A percentile compares a stretch with the other conserved stretches of the same genome.
Conservation (phyloP, 495 filamentous ascomycete genomes). For the Pseudomonodictys pantanalensis region DNA sequence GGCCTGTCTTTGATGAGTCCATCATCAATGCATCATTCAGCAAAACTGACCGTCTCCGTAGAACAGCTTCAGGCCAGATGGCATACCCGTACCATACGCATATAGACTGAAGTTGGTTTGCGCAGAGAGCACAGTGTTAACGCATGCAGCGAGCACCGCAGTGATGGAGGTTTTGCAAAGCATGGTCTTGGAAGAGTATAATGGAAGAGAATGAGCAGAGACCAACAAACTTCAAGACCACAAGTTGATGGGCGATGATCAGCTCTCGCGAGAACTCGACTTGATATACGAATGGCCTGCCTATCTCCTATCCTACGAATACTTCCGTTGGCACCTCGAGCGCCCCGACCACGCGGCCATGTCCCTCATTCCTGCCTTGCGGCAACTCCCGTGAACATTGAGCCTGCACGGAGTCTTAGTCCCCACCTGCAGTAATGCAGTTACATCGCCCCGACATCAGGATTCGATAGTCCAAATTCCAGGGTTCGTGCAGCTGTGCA, state of each 20-base stretch:
- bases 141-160: background rate
- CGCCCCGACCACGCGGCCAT: no score
- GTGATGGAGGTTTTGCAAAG: background rate
- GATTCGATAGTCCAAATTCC: no score
- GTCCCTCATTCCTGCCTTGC: no score
- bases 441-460: no score
- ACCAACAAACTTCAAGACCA: background rate
- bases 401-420: no score
- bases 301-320: no score
- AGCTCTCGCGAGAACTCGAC: background rate
- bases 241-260: no score
- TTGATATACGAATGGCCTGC: slow-evolving; percentile 19
- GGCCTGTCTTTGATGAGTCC: slow-evolving; percentile 5
- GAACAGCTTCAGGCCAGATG: slow-evolving; percentile 14
- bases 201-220: background rate
- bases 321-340: no score
- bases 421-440: no score
- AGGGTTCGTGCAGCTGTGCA: no score
- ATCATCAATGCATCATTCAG: background rate
- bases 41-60: slow-evolving; percentile 18
- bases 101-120: slow-evolving; percentile 12
- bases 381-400: no score
- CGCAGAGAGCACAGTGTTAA: background rate
- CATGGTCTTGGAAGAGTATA: slow-evolving; percentile 2
- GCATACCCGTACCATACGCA: slow-evolving; percentile 12